Evolutionary conservation across 306 rosid species (phyloP).

Genomic region (Prunus salicina): DNA sequence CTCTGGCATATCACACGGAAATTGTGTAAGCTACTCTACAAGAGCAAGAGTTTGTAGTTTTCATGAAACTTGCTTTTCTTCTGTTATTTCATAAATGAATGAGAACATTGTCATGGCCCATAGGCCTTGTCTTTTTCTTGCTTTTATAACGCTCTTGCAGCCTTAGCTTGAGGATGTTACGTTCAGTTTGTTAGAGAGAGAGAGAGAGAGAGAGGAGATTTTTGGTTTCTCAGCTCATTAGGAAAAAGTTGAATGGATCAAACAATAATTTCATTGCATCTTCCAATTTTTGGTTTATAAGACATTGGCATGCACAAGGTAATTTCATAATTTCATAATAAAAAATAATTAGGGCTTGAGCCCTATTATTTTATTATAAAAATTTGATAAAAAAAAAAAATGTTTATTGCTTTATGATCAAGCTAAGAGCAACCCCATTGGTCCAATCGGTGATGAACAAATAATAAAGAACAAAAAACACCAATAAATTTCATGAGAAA

Average conservation of each 20-base stretch:
- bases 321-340: too few relatives aligned
- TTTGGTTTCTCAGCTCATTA: neutral
- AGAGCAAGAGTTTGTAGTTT: neutral
- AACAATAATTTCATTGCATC: too few relatives aligned
- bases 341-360: too few relatives aligned
- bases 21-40: neutral
- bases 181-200: neutral
- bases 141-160: conserved; percentile 18
- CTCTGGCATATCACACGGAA: conserved; percentile 3
- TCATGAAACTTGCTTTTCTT: conserved; percentile 6
- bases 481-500: neutral
- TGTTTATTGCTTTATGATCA: neutral
- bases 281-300: too few relatives aligned
- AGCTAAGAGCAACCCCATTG: neutral
- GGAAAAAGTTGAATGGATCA: too few relatives aligned
- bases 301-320: too few relatives aligned
- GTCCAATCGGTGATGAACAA: neutral
- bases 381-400: too few relatives aligned
- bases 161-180: neutral
- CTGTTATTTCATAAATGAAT: conserved; percentile 19
- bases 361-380: too few relatives aligned
- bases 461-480: neutral
- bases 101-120: neutral
- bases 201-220: neutral
- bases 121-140: conserved; percentile 8